These are phyloP conservation scores for Apophysomyces variabilis DNA, from an alignment of 371 early-diverging fungal genomes.

Conservation along the genomic window DNA sequence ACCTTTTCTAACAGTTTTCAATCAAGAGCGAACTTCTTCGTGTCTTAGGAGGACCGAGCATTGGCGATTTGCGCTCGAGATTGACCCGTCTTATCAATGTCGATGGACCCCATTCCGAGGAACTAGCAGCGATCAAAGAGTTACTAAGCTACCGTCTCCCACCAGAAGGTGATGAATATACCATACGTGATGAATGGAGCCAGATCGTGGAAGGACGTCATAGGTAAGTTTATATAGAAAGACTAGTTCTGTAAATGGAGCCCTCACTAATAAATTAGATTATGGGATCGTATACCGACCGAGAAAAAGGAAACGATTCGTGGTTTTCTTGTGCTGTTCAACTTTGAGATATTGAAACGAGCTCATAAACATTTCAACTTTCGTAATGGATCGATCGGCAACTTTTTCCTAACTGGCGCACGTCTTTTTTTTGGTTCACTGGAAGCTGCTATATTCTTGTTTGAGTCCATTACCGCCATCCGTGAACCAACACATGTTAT, in stretches of 20 bases:
- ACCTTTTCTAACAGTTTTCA: background rate
- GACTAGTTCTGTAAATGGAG: background rate
- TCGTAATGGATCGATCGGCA: conserved; percentile 64
- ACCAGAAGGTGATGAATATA: conserved; percentile 46
- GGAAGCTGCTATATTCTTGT: conserved; percentile 74
- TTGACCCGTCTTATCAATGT: conserved; percentile 63
- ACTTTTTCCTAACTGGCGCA: conserved; percentile 71
- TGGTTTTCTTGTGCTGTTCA: conserved; percentile 60
- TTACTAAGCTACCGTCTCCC: conserved; percentile 70
- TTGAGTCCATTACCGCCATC: conserved; percentile 67
- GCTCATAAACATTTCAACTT: conserved; percentile 62
- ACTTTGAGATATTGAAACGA: conserved; percentile 56
- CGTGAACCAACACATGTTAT: conserved; percentile 65
- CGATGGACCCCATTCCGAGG: conserved; percentile 34
- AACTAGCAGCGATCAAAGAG: conserved; percentile 63
- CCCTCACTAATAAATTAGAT: conserved; percentile 18
- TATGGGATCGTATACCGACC: conserved; percentile 53
- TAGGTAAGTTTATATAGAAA: conserved; percentile 31
- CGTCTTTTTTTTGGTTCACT: conserved; percentile 71
- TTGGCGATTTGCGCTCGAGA: conserved; percentile 71
- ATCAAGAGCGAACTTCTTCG: conserved; percentile 61
- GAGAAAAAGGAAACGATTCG: conserved; percentile 63
- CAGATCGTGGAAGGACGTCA: conserved; percentile 73
- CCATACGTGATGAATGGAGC: conserved; percentile 69
- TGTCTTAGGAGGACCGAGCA: conserved; percentile 72